A percentile compares a stretch with the other conserved stretches of the same genome.
These are phyloP conservation scores for Theobroma grandiflorum DNA, from an alignment of 441 rosid genomes.

Conservation along the genomic window DNA sequence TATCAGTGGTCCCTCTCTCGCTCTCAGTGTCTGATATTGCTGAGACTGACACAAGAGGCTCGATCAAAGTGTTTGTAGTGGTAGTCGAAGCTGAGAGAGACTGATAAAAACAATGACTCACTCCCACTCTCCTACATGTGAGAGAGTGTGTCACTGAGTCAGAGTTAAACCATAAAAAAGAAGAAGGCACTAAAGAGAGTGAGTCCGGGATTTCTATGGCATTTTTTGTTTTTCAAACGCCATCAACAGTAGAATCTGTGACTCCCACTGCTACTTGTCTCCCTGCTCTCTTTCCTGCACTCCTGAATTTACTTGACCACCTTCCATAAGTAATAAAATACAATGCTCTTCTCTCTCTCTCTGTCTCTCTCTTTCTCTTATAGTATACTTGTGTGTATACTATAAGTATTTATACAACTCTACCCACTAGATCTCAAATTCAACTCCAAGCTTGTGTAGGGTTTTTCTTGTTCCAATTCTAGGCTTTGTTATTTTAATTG, in stretches of 20 bases:
- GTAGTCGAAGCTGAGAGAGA: conserved; percentile 41
- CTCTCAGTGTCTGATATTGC: conserved; percentile 24
- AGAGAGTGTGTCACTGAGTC: background rate
- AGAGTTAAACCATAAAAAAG: conserved; percentile 12
- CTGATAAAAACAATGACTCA: conserved; percentile 26
- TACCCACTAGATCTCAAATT: too few relatives aligned
- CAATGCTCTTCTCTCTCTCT: too few relatives aligned
- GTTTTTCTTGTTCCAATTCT: background rate
- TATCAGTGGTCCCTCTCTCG: conserved; percentile 40
- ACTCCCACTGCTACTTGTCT: conserved; percentile 39
- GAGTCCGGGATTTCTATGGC: conserved; percentile 31
- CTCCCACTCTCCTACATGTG: conserved; percentile 20
- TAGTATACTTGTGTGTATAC: too few relatives aligned
- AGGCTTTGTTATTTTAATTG: too few relatives aligned
- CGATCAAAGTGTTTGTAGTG: conserved; percentile 52
- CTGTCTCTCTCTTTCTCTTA: too few relatives aligned
- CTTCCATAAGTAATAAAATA: background rate
- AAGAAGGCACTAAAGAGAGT: background rate
- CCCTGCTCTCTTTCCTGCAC: background rate
- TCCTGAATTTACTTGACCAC: background rate
- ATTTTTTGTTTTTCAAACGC: conserved; percentile 26
- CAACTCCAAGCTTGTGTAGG: background rate
- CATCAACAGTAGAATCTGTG: conserved; percentile 50
- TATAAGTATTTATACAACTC: too few relatives aligned
- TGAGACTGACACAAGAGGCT: conserved; percentile 38